A percentile compares a stretch with the other conserved stretches of the same genome.
These are phyloP conservation scores for Draba incana DNA, from an alignment of 345 rosid genomes.

Conservation along the genomic window DNA sequence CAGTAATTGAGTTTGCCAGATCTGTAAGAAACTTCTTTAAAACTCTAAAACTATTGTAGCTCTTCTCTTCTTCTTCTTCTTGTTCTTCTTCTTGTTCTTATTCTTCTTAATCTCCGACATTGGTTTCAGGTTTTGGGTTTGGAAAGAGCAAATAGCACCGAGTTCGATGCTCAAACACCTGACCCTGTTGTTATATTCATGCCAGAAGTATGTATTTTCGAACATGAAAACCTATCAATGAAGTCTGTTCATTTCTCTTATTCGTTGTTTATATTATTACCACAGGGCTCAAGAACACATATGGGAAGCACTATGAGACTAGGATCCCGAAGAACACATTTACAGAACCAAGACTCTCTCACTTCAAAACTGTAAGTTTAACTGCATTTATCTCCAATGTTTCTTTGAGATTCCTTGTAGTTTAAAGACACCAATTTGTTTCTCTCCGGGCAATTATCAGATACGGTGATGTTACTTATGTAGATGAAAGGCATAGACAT, in stretches of 20 bases:
- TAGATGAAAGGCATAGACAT: constrained; percentile 91
- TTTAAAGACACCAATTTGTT: constrained; percentile 13
- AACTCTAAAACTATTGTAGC: neutral
- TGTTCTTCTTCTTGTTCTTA: constrained; percentile 24
- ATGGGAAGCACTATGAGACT: constrained; percentile 99
- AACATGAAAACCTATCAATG: constrained; percentile 28
- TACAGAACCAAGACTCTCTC: constrained; percentile 68
- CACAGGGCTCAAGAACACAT: constrained; percentile 93
- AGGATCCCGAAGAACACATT: constrained; percentile 84
- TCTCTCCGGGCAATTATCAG: constrained; percentile 45
- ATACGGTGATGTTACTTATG: constrained; percentile 60
- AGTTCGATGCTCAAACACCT: constrained; percentile 77
- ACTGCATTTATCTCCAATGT: constrained; percentile 1
- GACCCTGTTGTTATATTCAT: constrained; percentile 88
- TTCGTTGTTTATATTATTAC: constrained; percentile 23
- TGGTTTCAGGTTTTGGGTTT: constrained; percentile 72
- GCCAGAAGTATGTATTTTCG: constrained; percentile 73
- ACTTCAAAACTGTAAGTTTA: constrained; percentile 77
- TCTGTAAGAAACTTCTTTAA: constrained; percentile 55
- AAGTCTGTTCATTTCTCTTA: constrained; percentile 13
- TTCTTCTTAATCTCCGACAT: constrained; percentile 25
- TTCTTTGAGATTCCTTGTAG: constrained; percentile 11
- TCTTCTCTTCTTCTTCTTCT: constrained; percentile 12
- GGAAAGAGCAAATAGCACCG: constrained; percentile 81
- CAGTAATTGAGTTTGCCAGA: constrained; percentile 94